Conservation (phyloP, 2,329 filamentous ascomycete genomes). For the Trichoderma sp. region DNA sequence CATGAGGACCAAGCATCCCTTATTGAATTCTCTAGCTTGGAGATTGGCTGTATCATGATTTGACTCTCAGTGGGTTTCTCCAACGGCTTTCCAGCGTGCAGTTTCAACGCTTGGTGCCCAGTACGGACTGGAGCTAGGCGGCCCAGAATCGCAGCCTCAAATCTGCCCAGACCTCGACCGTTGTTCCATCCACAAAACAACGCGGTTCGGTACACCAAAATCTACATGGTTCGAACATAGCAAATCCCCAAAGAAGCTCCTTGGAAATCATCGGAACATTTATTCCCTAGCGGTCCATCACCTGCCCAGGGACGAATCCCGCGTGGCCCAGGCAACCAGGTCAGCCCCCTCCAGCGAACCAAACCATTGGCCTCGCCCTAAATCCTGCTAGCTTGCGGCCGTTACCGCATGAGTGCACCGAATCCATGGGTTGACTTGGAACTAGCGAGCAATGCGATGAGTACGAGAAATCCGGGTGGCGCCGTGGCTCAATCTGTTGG, state of each 20-base stretch:
- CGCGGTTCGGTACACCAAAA: not conserved
- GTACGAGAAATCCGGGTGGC: slow-evolving; percentile 14
- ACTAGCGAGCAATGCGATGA: slow-evolving; percentile 8
- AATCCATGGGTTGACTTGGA: not conserved
- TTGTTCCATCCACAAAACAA: not conserved
- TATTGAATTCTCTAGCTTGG: not conserved
- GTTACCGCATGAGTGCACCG: slow-evolving; percentile 8
- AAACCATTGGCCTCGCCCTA: not conserved
- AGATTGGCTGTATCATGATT: not conserved
- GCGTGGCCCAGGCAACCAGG: not conserved
- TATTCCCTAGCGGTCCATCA: not conserved
- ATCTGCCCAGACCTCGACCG: not conserved
- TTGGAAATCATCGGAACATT: not conserved
- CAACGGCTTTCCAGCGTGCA: not conserved
- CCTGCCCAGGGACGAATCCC: not conserved
- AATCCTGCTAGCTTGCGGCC: not conserved
- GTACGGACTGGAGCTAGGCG: not conserved
- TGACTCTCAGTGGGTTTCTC: not conserved
- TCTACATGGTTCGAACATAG: not conserved
- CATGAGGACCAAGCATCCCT: not conserved
- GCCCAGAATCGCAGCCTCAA: not conserved
- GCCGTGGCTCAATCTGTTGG: not conserved
- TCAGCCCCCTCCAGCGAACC: not conserved
- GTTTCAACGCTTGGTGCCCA: not conserved
- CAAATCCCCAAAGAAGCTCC: not conserved